Conservation (phyloP, 257 asterid species). For the Capsicum pubescens region DNA sequence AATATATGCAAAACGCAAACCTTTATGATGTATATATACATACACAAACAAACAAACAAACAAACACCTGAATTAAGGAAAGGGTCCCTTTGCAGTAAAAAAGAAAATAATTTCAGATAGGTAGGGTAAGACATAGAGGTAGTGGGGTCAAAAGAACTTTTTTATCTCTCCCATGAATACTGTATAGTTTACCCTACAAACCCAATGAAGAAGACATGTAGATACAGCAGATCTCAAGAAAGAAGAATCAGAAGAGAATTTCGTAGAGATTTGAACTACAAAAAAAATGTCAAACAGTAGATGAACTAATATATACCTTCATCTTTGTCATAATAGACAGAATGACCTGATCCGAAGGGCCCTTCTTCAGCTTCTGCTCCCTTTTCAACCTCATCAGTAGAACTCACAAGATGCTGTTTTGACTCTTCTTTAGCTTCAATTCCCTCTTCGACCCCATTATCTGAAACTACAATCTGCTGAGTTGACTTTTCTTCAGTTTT, state of each 20-base stretch:
- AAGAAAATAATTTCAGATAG: neutral
- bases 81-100: slow-evolving; percentile 15
- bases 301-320: slow-evolving; percentile 50
- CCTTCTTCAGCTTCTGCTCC: slow-evolving; percentile 40
- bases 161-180: slow-evolving; percentile 9
- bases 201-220: slow-evolving; percentile 26
- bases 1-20: neutral
- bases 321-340: slow-evolving; percentile 61
- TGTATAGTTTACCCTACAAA: slow-evolving; percentile 29
- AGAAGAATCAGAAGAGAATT: slow-evolving; percentile 2
- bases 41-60: neutral
- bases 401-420: slow-evolving; percentile 29
- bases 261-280: neutral
- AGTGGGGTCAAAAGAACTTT: slow-evolving; percentile 41
- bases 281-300: slow-evolving; percentile 3
- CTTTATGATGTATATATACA: neutral
- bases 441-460: slow-evolving; percentile 22
- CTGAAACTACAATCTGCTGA: neutral
- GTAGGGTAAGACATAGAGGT: slow-evolving; percentile 29
- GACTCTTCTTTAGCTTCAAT: slow-evolving; percentile 36
- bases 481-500: neutral
- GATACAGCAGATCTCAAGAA: slow-evolving; percentile 5
- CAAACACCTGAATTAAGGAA: neutral
- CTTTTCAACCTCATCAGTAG: slow-evolving; percentile 1
- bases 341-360: slow-evolving; percentile 38